Evolutionary conservation across 345 rosid genomes (phyloP).

Genomic region (Ricinus communis): DNA sequence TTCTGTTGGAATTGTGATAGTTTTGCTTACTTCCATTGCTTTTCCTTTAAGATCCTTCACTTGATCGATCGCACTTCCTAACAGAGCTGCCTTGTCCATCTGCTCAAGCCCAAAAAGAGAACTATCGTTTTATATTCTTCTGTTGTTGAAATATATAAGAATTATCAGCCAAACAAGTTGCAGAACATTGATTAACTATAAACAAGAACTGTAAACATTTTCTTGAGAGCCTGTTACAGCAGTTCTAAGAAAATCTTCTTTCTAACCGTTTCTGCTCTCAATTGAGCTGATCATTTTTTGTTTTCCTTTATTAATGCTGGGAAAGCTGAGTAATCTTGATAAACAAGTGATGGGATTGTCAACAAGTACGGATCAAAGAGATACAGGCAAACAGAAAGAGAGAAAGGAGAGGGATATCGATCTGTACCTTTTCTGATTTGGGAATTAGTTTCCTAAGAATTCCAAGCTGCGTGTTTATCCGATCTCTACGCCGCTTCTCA

Average conservation of each 20-base stretch:
- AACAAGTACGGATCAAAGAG: too few relatives aligned
- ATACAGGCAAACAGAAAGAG: not conserved
- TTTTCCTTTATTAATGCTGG: not conserved
- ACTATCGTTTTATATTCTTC: not conserved
- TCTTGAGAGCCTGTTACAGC: too few relatives aligned
- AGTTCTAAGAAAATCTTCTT: not conserved
- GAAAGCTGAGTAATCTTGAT: not conserved
- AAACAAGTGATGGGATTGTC: too few relatives aligned
- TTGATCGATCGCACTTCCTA: conserved; percentile 68
- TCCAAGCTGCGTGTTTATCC: conserved; percentile 80
- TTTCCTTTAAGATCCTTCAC: conserved; percentile 69
- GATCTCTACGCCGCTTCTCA: conserved; percentile 86
- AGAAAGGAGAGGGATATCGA: not conserved
- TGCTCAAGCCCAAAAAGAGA: conserved; percentile 29
- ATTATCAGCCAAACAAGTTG: not conserved
- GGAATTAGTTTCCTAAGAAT: conserved; percentile 83
- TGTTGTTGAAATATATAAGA: not conserved
- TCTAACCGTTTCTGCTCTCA: not conserved
- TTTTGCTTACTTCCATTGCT: conserved; percentile 55
- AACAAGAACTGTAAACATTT: not conserved
- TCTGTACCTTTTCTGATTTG: conserved; percentile 73
- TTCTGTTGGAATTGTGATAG: conserved; percentile 59
- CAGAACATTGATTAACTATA: not conserved
- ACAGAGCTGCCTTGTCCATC: conserved; percentile 92
- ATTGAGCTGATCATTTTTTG: not conserved